These are phyloP conservation scores for Rubroboletus satanas DNA, from an alignment of 768 basidiomycete species.

Conservation along the genomic window DNA sequence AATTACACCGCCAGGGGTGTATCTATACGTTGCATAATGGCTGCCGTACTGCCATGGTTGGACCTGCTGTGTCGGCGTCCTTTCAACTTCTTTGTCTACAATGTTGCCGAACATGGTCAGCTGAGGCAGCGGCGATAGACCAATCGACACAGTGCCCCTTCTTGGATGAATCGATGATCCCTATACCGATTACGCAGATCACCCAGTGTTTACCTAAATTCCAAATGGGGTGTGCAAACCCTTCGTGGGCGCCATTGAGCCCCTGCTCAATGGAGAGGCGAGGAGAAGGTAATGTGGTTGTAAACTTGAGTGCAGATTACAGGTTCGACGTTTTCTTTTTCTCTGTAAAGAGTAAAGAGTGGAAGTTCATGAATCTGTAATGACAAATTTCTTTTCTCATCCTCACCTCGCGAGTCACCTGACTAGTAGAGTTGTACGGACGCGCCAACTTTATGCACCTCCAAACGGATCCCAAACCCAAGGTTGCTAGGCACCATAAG, in stretches of 20 bases:
- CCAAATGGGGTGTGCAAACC: conserved; percentile 98
- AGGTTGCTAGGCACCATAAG: conserved; percentile 74
- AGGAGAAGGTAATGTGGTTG: conserved; percentile 59
- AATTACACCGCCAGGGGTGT: not conserved
- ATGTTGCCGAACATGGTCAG: too few relatives aligned
- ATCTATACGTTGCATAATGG: not conserved
- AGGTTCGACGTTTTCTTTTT: conserved; percentile 64
- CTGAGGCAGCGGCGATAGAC: too few relatives aligned
- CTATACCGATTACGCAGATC: too few relatives aligned
- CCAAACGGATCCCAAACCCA: conserved; percentile 92
- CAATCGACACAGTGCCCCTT: too few relatives aligned
- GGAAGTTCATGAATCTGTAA: conserved; percentile 29
- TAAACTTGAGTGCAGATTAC: conserved; percentile 93
- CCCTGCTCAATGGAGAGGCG: conserved; percentile 54
- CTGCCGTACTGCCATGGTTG: not conserved
- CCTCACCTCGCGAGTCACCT: not conserved
- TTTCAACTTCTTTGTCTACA: too few relatives aligned
- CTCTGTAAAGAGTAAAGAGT: conserved; percentile 32
- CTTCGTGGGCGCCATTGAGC: conserved; percentile 91
- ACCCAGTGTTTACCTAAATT: conserved; percentile 27
- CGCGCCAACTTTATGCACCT: conserved; percentile 56
- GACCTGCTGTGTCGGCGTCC: not conserved
- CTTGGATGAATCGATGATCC: too few relatives aligned
- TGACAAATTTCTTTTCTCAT: conserved; percentile 34
- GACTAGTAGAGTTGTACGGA: conserved; percentile 85